Percentiles rank a stretch among this genome's conserved stretches.
phyloP scores from a whole-genome alignment of 148 eudicot species.

The Chenopodium quinoa region DNA sequence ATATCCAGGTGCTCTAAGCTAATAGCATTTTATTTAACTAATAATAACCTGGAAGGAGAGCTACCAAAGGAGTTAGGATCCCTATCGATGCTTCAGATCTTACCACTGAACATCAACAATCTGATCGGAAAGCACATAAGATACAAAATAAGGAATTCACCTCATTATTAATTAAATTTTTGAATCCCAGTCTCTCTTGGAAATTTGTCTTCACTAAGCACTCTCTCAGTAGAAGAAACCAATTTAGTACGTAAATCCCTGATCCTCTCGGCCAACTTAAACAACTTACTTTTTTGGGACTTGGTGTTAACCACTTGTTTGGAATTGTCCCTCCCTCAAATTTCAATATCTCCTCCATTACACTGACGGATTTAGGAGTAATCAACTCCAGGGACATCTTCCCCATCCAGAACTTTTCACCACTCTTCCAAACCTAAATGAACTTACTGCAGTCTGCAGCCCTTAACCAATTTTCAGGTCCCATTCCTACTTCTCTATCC shows the following conservation, averaged over 20 bases:
- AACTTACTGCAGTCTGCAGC: background rate
- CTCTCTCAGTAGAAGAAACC: conserved; percentile 4
- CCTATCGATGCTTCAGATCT: conserved; percentile 9
- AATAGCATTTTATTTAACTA: background rate
- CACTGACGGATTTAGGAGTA: background rate
- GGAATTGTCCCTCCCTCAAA: conserved; percentile 28
- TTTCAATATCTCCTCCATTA: conserved; percentile 33
- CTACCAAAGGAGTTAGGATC: conserved; percentile 32
- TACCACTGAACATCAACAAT: conserved; percentile 9
- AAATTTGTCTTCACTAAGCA: conserved; percentile 27
- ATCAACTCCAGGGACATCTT: conserved; percentile 27
- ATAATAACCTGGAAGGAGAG: conserved; percentile 27
- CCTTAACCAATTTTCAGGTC: conserved; percentile 27
- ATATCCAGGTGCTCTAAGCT: conserved; percentile 26
- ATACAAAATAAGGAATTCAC: too few species aligned
- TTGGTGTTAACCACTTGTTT: conserved; percentile 12
- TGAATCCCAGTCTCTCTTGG: conserved; percentile 12
- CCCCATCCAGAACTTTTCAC: conserved; percentile 17
- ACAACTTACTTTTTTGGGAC: background rate
- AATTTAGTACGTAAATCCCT: conserved; percentile 23
- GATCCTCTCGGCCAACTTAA: conserved; percentile 23
- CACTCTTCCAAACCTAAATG: conserved; percentile 22
- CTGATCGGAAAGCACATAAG: conserved; percentile 17
- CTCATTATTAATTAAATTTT: too few species aligned
- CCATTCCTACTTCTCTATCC: conserved; percentile 31